Base-by-base conservation (phyloP, 108 stramenopile species). In the Fragilaria radians region DNA sequence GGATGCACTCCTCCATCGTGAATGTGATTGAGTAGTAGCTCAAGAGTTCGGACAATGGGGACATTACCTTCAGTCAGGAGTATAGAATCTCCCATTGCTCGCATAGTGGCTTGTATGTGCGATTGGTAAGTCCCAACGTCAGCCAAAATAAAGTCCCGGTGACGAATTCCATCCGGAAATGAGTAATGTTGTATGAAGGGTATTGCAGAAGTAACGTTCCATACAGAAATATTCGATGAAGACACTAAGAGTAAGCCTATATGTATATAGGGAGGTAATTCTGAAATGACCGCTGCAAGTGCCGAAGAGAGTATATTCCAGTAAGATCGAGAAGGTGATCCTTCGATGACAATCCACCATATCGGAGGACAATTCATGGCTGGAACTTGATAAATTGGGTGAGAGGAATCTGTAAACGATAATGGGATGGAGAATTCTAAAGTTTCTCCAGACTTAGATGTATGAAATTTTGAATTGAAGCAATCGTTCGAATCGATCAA, bases 331-430 rank as follows among this genome's bases (percentile, higher is more conserved):
- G 30, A 59, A 11, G 54, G 46, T 52, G 68, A 28, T 1, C 72
- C 78, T 60, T 83, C 82, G 21, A 83, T 49, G 0, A 80, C 62
- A 54, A 80, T 57, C 60, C 72, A 74, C 73, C 74, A 77, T 2
- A 83, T 58, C 21, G 78, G 78, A 7, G 82, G 82, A 77, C 78
- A 79, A 0, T 59, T 54, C 58, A 54, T 72, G 54, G 77, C 77
- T 4, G 77, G 73, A 4, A 67, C 5, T 11, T 24, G 36, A 24
- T 51, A 67, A 0, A 48, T 54, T 30, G 21, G 11, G 0, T 34
- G 3, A 22, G 52, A 28, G 26, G 25, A 17, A 26, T 32, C 45
- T 0, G 29, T 19, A 25, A 1, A 31, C 48, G 21, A 53, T n/a
- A 53, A 53, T 63, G 61, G 56, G 19, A 55, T 29, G 5, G 57